These are phyloP conservation scores for Ustilago trichophora DNA, from an alignment of 1,284 basidiomycete species.

Conservation along the genomic window DNA sequence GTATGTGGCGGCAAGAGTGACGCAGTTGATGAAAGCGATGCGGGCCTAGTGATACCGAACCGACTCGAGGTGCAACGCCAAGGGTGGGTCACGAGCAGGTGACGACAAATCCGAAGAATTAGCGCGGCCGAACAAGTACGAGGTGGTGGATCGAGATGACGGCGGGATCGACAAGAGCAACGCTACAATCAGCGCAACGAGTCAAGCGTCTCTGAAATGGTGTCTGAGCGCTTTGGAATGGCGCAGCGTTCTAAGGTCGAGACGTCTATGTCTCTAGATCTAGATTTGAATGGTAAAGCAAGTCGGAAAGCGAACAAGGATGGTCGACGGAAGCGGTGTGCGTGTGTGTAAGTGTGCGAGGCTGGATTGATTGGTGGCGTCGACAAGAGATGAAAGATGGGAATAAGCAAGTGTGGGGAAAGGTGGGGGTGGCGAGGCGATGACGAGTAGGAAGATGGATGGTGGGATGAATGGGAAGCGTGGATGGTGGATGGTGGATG, in stretches of 20 bases:
- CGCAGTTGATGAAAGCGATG: background rate
- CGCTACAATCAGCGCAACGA: too few relatives aligned
- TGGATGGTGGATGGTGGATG: too few relatives aligned
- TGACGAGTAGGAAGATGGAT: conserved; percentile 1
- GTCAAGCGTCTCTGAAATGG: too few relatives aligned
- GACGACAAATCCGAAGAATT: background rate
- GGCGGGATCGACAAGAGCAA: background rate
- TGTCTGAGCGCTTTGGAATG: too few relatives aligned
- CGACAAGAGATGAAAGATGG: background rate
- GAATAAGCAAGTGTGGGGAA: conserved; percentile 1
- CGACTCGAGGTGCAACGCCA: background rate
- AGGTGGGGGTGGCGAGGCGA: background rate
- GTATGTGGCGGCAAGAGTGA: background rate
- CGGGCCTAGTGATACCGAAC: background rate
- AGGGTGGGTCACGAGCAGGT: background rate
- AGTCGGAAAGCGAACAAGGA: too few relatives aligned
- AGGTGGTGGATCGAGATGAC: background rate
- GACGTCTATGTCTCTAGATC: background rate
- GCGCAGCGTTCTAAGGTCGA: too few relatives aligned
- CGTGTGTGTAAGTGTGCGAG: too few relatives aligned
- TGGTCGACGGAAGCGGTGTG: too few relatives aligned
- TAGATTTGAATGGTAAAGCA: too few relatives aligned
- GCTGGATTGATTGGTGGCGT: conserved; percentile 17
- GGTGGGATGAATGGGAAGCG: conserved; percentile 1
- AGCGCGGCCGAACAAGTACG: too few relatives aligned